phyloP scores from a whole-genome alignment of 1,284 basidiomycete species.

The Marasmius fiardii region DNA sequence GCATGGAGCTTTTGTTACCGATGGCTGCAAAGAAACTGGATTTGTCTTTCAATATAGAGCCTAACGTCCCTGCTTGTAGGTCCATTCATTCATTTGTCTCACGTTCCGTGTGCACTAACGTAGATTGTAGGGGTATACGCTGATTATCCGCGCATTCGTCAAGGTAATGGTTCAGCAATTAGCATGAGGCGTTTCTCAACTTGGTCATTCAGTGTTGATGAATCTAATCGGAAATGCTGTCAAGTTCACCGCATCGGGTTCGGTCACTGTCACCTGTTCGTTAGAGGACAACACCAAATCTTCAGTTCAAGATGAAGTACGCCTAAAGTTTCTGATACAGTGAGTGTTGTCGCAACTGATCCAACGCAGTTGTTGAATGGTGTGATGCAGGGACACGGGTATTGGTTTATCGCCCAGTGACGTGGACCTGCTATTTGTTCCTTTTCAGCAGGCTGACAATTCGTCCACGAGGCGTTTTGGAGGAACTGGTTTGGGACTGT shows the following conservation, averaged over 20 bases:
- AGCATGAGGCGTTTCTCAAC: neutral
- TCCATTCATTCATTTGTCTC: neutral
- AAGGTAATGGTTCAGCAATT: constrained; percentile 38
- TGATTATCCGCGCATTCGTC: constrained; percentile 68
- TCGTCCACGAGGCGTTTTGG: constrained; percentile 70
- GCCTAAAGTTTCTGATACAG: constrained; percentile 64
- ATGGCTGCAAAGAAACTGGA: constrained; percentile 72
- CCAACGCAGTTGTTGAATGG: neutral
- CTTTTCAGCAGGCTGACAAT: constrained; percentile 74
- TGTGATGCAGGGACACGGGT: constrained; percentile 52
- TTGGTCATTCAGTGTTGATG: constrained; percentile 50
- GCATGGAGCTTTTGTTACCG: constrained; percentile 67
- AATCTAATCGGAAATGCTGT: constrained; percentile 74
- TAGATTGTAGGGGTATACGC: constrained; percentile 55
- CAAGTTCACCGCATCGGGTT: constrained; percentile 64
- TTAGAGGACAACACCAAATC: constrained; percentile 37
- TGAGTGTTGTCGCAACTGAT: constrained; percentile 24
- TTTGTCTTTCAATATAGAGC: constrained; percentile 65
- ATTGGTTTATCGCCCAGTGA: constrained; percentile 64
- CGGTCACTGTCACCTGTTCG: constrained; percentile 57
- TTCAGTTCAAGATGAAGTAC: constrained; percentile 38
- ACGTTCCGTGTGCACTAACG: neutral
- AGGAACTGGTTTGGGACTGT: constrained; percentile 67
- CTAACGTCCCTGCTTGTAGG: constrained; percentile 60
- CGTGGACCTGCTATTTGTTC: constrained; percentile 62